Conservation (phyloP, 441 rosid genomes). For the Populus hybrid region DNA sequence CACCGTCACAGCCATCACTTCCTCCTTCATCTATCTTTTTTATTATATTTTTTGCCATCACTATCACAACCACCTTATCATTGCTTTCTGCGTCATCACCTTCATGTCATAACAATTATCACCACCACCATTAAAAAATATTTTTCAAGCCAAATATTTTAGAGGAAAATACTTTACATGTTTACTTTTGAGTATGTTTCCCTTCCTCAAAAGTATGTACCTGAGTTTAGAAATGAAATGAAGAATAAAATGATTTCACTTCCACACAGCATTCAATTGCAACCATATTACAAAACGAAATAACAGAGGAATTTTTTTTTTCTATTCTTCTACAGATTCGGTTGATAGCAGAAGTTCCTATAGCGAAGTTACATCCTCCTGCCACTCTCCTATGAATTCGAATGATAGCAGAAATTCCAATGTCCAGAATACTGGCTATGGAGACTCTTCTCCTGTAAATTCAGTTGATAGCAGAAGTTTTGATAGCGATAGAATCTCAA, state of each 20-base stretch:
- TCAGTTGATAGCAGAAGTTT: constrained; percentile 13
- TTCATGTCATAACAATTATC: too few species aligned
- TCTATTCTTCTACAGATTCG: constrained; percentile 18
- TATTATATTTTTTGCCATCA: too few species aligned
- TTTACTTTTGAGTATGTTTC: too few species aligned
- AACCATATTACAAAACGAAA: too few species aligned
- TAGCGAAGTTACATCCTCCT: neutral
- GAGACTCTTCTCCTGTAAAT: constrained; percentile 15
- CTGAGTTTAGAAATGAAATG: too few species aligned
- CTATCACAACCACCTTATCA: too few species aligned
- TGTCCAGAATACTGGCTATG: neutral
- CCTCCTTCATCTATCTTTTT: fast-evolving
- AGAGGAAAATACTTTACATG: too few species aligned
- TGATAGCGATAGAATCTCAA: neutral
- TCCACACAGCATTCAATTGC: too few species aligned
- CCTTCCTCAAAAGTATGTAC: neutral
- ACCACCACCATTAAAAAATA: too few species aligned
- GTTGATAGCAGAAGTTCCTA: neutral
- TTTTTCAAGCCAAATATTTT: too few species aligned
- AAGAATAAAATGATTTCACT: too few species aligned
- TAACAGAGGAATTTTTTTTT: too few species aligned
- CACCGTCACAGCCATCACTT: fast-evolving
- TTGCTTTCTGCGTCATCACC: fast-evolving
- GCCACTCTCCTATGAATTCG: neutral
- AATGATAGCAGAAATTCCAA: neutral